These are phyloP conservation scores for Tetratostichococcus sp. DNA, from an alignment of 139 green algal species.

Conservation along the genomic window DNA sequence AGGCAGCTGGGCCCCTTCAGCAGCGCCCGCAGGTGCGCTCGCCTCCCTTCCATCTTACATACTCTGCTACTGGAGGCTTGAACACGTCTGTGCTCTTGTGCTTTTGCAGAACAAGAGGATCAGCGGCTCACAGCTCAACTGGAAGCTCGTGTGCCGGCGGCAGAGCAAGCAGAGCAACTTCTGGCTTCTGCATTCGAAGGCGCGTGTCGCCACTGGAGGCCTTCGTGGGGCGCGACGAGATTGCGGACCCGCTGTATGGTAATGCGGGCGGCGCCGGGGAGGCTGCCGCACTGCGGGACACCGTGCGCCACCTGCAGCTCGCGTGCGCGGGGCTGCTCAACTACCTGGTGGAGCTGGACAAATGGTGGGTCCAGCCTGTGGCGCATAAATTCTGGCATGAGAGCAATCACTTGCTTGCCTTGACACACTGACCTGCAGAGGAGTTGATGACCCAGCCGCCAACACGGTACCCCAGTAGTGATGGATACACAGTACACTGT, in stretches of 20 bases:
- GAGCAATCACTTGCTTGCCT: no score
- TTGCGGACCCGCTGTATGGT: slow-evolving; percentile 41
- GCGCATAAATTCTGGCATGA: no score
- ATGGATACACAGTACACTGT: no score
- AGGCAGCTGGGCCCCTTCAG: slow-evolving; percentile 25
- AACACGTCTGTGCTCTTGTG: not conserved
- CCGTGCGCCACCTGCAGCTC: slow-evolving; percentile 10
- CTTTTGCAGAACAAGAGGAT: not conserved
- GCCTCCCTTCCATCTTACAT: not conserved
- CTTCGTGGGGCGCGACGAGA: slow-evolving; percentile 12
- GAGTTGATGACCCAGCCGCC: no score
- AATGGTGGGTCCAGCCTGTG: slow-evolving; percentile 2
- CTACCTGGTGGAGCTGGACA: slow-evolving; percentile 27
- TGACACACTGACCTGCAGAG: no score
- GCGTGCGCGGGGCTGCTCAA: slow-evolving; percentile 25
- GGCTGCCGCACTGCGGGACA: slow-evolving; percentile 7
- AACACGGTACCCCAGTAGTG: no score
- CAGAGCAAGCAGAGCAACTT: no score
- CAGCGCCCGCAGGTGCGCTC: not conserved
- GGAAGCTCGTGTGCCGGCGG: no score
- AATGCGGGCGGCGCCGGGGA: slow-evolving; percentile 2
- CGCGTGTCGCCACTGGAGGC: not conserved
- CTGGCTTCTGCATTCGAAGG: not conserved
- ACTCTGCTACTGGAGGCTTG: no score
- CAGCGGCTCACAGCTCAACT: no score